phyloP scores from a whole-genome alignment of 2,329 filamentous ascomycete genomes.

The Venturia effusa region DNA sequence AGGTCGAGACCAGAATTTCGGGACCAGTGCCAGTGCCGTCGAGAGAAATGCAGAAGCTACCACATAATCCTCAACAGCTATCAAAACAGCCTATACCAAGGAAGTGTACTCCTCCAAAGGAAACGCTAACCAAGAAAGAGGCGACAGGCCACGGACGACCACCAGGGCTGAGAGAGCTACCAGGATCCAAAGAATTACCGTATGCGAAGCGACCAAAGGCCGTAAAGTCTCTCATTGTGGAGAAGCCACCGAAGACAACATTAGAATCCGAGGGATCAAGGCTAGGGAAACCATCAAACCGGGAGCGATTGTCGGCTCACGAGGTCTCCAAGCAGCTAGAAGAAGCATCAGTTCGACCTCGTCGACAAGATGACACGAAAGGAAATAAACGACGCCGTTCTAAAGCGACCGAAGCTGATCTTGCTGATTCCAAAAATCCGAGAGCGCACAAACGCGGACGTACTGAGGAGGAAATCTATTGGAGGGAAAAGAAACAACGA shows the following conservation, averaged over 20 bases:
- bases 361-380: neutral
- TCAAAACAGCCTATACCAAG: neutral
- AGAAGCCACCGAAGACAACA: neutral
- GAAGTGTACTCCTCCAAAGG: neutral
- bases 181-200: neutral
- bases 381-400: neutral
- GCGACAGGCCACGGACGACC: neutral
- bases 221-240: neutral
- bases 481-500: neutral
- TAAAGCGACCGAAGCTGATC: neutral
- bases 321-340: neutral
- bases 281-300: neutral
- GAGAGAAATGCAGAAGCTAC: neutral
- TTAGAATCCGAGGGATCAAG: neutral
- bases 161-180: neutral
- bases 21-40: neutral
- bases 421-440: neutral
- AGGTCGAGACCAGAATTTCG: neutral
- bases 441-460: neutral
- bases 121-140: neutral
- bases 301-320: neutral
- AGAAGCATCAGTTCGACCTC: neutral
- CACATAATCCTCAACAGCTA: neutral
- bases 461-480: neutral
- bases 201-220: neutral